phyloP scores from a whole-genome alignment of 2,329 filamentous ascomycete species.

The Monilinia aucupariae region DNA sequence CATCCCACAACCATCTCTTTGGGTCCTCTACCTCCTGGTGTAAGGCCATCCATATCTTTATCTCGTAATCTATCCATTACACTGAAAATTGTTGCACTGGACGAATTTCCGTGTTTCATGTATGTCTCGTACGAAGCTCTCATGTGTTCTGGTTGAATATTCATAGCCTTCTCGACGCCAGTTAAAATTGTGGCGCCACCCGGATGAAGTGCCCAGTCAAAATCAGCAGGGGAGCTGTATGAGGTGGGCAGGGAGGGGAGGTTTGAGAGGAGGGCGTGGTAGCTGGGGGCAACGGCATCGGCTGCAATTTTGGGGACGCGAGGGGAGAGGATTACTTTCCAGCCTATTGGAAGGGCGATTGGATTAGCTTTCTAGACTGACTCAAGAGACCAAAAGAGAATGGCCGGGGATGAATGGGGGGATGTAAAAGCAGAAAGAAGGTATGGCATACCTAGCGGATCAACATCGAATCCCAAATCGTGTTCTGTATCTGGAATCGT shows the following conservation, averaged over 20 bases:
- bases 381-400: neutral
- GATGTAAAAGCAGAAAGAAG: neutral
- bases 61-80: constrained; percentile 57
- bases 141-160: constrained; percentile 57
- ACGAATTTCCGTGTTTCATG: constrained; percentile 62
- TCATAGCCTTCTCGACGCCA: constrained; percentile 54
- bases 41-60: constrained; percentile 54
- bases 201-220: constrained; percentile 70
- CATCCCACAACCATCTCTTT: constrained; percentile 60
- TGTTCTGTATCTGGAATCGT: constrained; percentile 56
- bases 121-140: constrained; percentile 66
- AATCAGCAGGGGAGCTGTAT: constrained; percentile 48
- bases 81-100: constrained; percentile 63
- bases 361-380: neutral
- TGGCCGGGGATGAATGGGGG: neutral
- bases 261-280: constrained; percentile 48
- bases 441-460: constrained; percentile 54
- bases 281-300: constrained; percentile 48
- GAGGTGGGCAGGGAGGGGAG: constrained; percentile 41
- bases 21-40: constrained; percentile 42
- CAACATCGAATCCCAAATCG: constrained; percentile 61
- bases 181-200: constrained; percentile 62
- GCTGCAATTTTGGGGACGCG: constrained; percentile 54
- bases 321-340: constrained; percentile 61
- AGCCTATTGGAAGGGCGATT: constrained; percentile 39